Base-by-base conservation (phyloP, 2,329 filamentous ascomycete species). In the Aaosphaeria pasadenensis region DNA sequence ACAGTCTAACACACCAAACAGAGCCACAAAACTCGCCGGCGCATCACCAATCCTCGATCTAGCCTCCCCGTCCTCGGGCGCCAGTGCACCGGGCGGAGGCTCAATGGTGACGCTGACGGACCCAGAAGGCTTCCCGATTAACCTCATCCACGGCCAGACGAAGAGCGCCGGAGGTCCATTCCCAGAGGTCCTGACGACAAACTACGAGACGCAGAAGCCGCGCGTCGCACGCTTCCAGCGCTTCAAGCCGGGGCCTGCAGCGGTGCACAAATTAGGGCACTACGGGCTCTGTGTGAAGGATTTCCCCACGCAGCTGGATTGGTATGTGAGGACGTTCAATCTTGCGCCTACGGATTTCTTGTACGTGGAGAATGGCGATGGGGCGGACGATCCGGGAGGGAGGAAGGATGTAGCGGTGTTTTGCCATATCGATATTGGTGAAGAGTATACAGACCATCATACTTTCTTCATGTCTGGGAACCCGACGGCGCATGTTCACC, bases 101-200 rank as follows among this genome's bases (percentile, higher is more conserved):
- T 71, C 75, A 53, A 67, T 74, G 7, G 78, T 84, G 5, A 71
- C 67, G 0, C 49, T 74, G 6, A 40, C 52, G 4, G 62, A 71
- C n/a, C 69, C 83, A 2, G 80, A 84, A 49, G 77, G 76, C 1
- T 83, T 77, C 50, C 77, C 79, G 1, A 76, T 84, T 57, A 80
- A 83, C 57, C 71, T 86, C 0, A 74, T 85, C 1, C 69, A 78
- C 53, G 82, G 79, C 1, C 82, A 85, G 62, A 62, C 71, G 3
- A 70, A 71, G 24, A 55, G 55, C 69, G 75, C 45, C 67, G 73
- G 3, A 58, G 74, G 45, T 47, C 76, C 46, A 62, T 75, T 51
- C 61, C 78, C 64, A 74, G 83, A 69, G 77, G 74, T 62, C 72
- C 78, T 44, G 56, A 65, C 17, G 57, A 75, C 58, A 73, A 82